phyloP scores from a whole-genome alignment of 768 basidiomycete species.

The Ramaria rubella region DNA sequence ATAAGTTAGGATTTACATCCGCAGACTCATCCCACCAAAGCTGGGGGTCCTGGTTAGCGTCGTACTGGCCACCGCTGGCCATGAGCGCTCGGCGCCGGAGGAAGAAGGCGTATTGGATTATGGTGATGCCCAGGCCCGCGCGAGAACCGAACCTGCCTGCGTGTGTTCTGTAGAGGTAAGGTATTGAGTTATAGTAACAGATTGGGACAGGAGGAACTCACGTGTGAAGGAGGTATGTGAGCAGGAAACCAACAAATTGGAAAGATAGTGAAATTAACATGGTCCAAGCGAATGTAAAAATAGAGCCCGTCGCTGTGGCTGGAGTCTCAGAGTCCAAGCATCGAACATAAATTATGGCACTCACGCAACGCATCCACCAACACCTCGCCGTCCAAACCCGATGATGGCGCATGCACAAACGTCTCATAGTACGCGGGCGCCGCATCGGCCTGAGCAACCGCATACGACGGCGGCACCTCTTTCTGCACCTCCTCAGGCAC shows the following conservation, averaged over 20 bases:
- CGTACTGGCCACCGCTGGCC: conserved; percentile 34
- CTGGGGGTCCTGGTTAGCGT: conserved; percentile 14
- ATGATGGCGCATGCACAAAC: conserved; percentile 78
- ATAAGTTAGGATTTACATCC: not conserved
- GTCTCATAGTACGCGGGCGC: conserved; percentile 98
- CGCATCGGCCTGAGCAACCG: conserved; percentile 79
- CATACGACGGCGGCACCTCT: conserved; percentile 84
- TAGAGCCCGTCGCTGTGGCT: conserved; percentile 47
- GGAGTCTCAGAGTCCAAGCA: conserved; percentile 18
- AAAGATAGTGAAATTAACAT: conserved; percentile 89
- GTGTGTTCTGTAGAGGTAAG: conserved; percentile 55
- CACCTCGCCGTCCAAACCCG: conserved; percentile 66
- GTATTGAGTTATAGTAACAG: not conserved
- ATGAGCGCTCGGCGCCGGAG: conserved; percentile 42
- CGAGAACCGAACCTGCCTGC: conserved; percentile 91
- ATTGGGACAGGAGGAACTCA: not conserved
- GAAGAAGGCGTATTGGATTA: conserved; percentile 89
- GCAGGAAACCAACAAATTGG: conserved; percentile 89
- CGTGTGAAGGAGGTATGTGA: conserved; percentile 89
- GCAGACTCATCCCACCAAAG: conserved; percentile 8
- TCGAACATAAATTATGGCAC: conserved; percentile 56
- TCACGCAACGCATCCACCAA: conserved; percentile 80
- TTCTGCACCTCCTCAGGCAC: conserved; percentile 78
- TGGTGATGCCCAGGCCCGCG: conserved; percentile 89
- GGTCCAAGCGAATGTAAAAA: conserved; percentile 79